A percentile compares a stretch with the other conserved stretches of the same genome.
phyloP scores from a whole-genome alignment of 805 yeast genomes.

The Millerago galiae region DNA sequence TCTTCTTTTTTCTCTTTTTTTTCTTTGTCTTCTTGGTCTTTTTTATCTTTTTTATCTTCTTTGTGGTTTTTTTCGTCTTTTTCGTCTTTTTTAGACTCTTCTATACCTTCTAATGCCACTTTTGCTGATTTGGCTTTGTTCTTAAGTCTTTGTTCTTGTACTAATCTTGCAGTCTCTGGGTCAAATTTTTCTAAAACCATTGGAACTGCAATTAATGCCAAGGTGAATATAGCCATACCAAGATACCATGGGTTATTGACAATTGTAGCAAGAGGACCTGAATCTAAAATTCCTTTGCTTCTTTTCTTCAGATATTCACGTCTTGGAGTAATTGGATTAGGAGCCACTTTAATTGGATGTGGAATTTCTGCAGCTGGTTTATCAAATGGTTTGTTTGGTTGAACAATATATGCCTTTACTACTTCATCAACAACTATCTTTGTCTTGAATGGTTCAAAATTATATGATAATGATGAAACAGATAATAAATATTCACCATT shows the following conservation, averaged over 20 bases:
- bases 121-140: not conserved
- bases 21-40: too few species aligned
- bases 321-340: slow-evolving; percentile 24
- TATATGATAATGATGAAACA: slow-evolving; percentile 15
- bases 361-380: slow-evolving; percentile 5
- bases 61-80: not conserved
- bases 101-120: slow-evolving; percentile 1
- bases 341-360: slow-evolving; percentile 20
- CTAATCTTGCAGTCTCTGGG: slow-evolving; percentile 32
- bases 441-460: slow-evolving; percentile 19
- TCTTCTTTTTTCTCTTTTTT: too few species aligned
- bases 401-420: slow-evolving; percentile 10
- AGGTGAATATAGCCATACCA: slow-evolving; percentile 24
- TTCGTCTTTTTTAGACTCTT: not conserved
- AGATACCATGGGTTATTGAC: slow-evolving; percentile 33
- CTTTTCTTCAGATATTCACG: slow-evolving; percentile 29
- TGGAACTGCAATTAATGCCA: slow-evolving; percentile 27
- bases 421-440: slow-evolving; percentile 13
- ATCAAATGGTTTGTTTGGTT: slow-evolving; percentile 10
- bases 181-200: slow-evolving; percentile 32
- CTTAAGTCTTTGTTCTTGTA: slow-evolving; percentile 18
- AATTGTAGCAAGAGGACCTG: slow-evolving; percentile 32
- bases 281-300: slow-evolving; percentile 26
- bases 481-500: slow-evolving; percentile 17
- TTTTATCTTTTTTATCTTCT: not conserved